phyloP scores from a whole-genome alignment of 768 basidiomycete genomes.

The Tricholoma bakamatsutake region DNA sequence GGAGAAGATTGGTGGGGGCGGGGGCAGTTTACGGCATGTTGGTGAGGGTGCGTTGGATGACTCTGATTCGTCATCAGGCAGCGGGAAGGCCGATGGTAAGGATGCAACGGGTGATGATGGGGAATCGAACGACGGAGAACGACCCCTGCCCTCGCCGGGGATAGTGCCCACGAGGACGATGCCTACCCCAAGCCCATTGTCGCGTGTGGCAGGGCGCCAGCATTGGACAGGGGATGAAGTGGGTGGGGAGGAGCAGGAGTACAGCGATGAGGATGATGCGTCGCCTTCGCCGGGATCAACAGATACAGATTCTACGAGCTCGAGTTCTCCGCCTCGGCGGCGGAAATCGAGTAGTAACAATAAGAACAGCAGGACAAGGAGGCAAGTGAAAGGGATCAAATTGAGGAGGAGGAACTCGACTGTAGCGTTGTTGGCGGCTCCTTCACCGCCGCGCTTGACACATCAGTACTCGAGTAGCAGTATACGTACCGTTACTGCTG shows the following conservation, averaged over 20 bases:
- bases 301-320: slow-evolving; percentile 49
- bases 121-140: slow-evolving; percentile 33
- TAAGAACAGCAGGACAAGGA: slow-evolving; percentile 16
- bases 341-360: slow-evolving; percentile 27
- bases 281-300: slow-evolving; percentile 65
- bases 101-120: slow-evolving; percentile 21
- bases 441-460: slow-evolving; percentile 21
- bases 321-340: slow-evolving; percentile 24
- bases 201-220: slow-evolving; percentile 47
- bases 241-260: slow-evolving; percentile 26
- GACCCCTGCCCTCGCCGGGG: slow-evolving; percentile 29
- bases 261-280: slow-evolving; percentile 43
- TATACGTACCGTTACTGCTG: slow-evolving; percentile 64
- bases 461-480: slow-evolving; percentile 61
- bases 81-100: slow-evolving; percentile 26
- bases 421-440: slow-evolving; percentile 52
- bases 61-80: slow-evolving; percentile 57
- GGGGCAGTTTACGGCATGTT: slow-evolving; percentile 48
- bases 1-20: slow-evolving; percentile 19
- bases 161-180: slow-evolving; percentile 22
- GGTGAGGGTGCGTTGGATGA: slow-evolving; percentile 78
- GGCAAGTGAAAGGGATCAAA: slow-evolving; percentile 27
- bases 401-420: slow-evolving; percentile 62
- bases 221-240: slow-evolving; percentile 50
- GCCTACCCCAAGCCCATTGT: slow-evolving; percentile 62